A percentile compares a stretch with the other conserved stretches of the same genome.
Conservation (phyloP, 352 stramenopile species). For the Pythium aristosporum region DNA sequence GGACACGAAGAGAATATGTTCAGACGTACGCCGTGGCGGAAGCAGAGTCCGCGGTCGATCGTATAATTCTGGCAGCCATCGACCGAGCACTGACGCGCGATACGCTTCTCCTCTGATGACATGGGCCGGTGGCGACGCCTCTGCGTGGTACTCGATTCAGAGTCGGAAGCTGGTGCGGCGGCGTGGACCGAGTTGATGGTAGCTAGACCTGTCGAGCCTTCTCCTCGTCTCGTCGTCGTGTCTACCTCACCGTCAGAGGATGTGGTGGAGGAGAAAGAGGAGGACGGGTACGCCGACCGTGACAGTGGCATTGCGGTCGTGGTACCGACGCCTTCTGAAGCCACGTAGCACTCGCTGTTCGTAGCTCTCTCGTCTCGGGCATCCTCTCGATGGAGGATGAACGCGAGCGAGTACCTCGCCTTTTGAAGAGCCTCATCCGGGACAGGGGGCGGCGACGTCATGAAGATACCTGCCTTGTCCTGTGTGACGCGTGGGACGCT, state of each 20-base stretch:
- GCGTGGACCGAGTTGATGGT: too few relatives aligned
- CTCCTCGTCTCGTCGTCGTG: too few relatives aligned
- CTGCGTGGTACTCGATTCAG: background rate
- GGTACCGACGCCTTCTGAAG: background rate
- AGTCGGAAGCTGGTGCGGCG: background rate
- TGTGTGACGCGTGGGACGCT: background rate
- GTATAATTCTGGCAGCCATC: constrained; percentile 50
- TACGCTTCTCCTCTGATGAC: constrained; percentile 33
- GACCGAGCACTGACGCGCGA: constrained; percentile 33
- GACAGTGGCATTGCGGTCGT: background rate
- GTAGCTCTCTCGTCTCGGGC: background rate
- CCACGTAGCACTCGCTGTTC: background rate
- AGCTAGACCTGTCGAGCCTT: too few relatives aligned
- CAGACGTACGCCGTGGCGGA: constrained; percentile 31
- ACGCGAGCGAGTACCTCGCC: background rate
- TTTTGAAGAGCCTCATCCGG: background rate
- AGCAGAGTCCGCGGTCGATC: constrained; percentile 45
- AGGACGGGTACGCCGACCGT: background rate
- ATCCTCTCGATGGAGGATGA: background rate
- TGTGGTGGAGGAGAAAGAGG: too few relatives aligned
- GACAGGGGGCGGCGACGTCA: background rate
- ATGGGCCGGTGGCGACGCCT: background rate
- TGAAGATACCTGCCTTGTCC: background rate
- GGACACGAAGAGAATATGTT: background rate
- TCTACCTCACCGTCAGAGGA: too few relatives aligned